Base-by-base conservation (phyloP, 768 basidiomycete species). In the Suillus brevipes region DNA sequence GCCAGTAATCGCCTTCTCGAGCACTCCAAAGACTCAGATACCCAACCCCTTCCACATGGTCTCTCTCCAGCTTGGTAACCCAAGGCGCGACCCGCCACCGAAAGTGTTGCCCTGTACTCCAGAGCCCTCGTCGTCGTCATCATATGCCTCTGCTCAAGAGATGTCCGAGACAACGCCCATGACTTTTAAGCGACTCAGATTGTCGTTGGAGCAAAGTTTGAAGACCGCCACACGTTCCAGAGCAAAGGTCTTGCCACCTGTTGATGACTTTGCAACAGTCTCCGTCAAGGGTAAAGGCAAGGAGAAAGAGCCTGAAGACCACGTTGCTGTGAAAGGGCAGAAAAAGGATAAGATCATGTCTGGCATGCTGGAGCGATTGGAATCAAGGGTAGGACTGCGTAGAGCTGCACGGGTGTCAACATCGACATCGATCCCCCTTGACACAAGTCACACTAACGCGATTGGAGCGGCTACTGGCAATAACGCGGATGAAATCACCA, bases 161-260 rank as follows among this genome's bases (percentile, higher is more conserved):
- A 65, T 72, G 12, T 75, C 80, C 37, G 82, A 83, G 59, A 74
- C 82, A 20, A 72, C 78, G 0, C 80, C 83, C 47, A 86, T 81
- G 70, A 80, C 87, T 6, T 87, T 91, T 72, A 84, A 84, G 70
- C 85, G 88, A 49, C 76, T 91, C 64, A 86, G 87, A 63, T 85
- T 88, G 3, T 85, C 88, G 6, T 76, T 92, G 28, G 89, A 89
- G 70, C 87, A 90, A 67, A 87, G 85, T 69, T 67, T 91, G 45
- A 85, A 87, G 59, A 83, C 84, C 14, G 88, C 87, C 60, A 87
- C 88, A 13, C 82, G 87, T 61, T 85, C 87, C 42, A 86, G 80
- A 78, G 74, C 72, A 25, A 83, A 82, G 68, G 56, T 75, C 9
- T 70, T 79, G 2, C 69, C 74, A 59, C 60, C 73, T 37, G 68